Base-by-base conservation (phyloP, 139 green algal genomes). In the Closterium sp. region DNA sequence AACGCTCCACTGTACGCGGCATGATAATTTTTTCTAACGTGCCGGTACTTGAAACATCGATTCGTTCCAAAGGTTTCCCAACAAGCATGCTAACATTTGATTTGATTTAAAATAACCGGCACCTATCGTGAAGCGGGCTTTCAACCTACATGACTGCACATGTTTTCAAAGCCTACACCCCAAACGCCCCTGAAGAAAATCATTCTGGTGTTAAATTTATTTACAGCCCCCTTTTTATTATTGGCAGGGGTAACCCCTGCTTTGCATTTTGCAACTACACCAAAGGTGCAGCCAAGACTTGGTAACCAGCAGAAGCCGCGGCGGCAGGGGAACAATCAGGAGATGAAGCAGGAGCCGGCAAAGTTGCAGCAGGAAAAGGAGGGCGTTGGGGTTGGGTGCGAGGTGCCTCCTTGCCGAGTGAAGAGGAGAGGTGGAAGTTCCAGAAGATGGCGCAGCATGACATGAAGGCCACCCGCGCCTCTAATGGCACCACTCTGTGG, bases 391-490 rank as follows among this genome's bases (percentile, higher is more conserved):
- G 62, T 79, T 13, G 3, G 62, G 62, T 13, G 62, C 62, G 62
- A 79, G 62, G 17, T 27, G 62, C 62, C 62, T 79, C 62, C 62
- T 79, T 87, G 85, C 85, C 85, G 5, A 87, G n/a, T 29, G 85
- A 30, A 24, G 85, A 87, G 42, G 88, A 94, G 31, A 96, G 89
- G 42, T 95, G 95, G 79, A 90, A 92, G 89, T 96, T 96, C 95
- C 95, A 96, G 31, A 95, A 95, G 31, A 96, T 91, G 10, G 84
- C 90, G 45, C 95, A 96, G 31, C 29, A 89, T 22, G 89, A 94
- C 95, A 96, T 96, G 92, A 96, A 96, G 19, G 89, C 73, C 50
- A 96, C 95, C 21, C 93, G 86, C 4, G 73, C 84, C 22, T 89
- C 70, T 31, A 95, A 31, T 27, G 94, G 94, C 5, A 96, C 93